These are phyloP conservation scores for Nakazawaea wyomingensis DNA, from an alignment of 805 yeast genomes.

Conservation along the genomic window DNA sequence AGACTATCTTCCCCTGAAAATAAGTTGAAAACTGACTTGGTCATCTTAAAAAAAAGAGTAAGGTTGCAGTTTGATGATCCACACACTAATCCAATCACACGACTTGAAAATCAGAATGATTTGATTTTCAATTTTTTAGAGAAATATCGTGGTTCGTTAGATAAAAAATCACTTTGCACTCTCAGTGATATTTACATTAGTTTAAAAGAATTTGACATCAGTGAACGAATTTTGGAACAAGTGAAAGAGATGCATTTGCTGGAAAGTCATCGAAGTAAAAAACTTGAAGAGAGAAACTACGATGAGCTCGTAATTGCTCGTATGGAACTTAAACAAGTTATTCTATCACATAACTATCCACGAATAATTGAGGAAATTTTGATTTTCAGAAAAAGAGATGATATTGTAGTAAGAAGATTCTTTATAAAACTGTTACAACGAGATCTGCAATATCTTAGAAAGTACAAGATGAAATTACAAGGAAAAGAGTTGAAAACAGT, in stretches of 20 bases:
- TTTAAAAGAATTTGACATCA: not conserved
- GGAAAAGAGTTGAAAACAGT: not conserved
- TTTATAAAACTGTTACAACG: constrained; percentile 3
- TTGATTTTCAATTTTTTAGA: constrained; percentile 1
- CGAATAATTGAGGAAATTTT: constrained; percentile 3
- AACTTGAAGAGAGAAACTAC: constrained; percentile 5
- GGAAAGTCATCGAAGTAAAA: not conserved
- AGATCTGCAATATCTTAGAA: constrained; percentile 6
- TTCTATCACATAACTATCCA: constrained; percentile 6
- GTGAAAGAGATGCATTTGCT: not conserved
- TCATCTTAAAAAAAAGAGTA: constrained; percentile 3
- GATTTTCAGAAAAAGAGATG: not conserved
- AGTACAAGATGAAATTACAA: not conserved
- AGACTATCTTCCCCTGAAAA: not conserved
- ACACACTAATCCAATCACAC: not conserved
- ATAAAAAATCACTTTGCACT: not conserved
- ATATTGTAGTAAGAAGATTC: constrained; percentile 1
- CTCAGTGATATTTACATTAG: constrained; percentile 2
- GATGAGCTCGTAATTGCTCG: constrained; percentile 3
- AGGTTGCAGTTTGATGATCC: not conserved
- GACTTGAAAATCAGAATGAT: constrained; percentile 1
- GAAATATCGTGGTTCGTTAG: not conserved
- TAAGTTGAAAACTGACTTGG: not conserved
- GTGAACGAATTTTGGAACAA: constrained; percentile 3
- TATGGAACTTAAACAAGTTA: constrained; percentile 7